Evolutionary conservation across 2,329 filamentous ascomycete genomes (phyloP).

Genomic region (Talaromyces islandicus): DNA sequence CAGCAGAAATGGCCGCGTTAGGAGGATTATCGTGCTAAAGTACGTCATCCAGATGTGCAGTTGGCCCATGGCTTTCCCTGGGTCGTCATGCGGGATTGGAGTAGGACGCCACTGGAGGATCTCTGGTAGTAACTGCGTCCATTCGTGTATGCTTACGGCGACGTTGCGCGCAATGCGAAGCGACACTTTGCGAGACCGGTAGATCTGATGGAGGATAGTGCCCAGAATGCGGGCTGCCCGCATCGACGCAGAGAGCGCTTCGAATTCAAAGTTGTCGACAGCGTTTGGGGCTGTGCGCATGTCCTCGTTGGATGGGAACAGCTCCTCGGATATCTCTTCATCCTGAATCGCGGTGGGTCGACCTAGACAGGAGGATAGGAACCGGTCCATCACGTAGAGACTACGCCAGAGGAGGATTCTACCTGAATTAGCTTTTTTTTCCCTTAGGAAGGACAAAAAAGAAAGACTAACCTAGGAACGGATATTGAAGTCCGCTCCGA

Average conservation of each 20-base stretch:
- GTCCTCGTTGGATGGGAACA: slow-evolving; percentile 22
- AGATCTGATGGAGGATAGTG: slow-evolving; percentile 53
- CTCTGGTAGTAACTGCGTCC: slow-evolving; percentile 45
- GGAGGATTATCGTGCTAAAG: slow-evolving; percentile 56
- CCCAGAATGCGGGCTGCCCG: slow-evolving; percentile 55
- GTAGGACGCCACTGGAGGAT: slow-evolving; percentile 49
- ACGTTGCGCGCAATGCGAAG: slow-evolving; percentile 54
- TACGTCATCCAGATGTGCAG: slow-evolving; percentile 59
- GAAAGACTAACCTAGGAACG: slow-evolving; percentile 23
- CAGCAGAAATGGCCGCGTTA: slow-evolving; percentile 54
- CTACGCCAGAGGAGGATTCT: slow-evolving; percentile 55
- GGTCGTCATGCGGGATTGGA: slow-evolving; percentile 32
- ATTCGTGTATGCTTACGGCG: slow-evolving; percentile 47
- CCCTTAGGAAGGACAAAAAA: slow-evolving; percentile 34
- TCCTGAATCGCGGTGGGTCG: slow-evolving; percentile 57
- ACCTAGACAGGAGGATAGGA: slow-evolving; percentile 58
- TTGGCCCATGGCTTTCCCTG: slow-evolving; percentile 53
- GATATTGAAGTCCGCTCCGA: slow-evolving; percentile 11
- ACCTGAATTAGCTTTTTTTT: slow-evolving; percentile 16
- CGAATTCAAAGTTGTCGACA: slow-evolving; percentile 26
- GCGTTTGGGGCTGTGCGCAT: background rate
- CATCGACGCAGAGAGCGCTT: slow-evolving; percentile 51
- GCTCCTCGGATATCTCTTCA: slow-evolving; percentile 54
- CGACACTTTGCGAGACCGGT: slow-evolving; percentile 55
- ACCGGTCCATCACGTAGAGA: slow-evolving; percentile 59